Evolutionary conservation across 192 early-diverging fungal genomes (phyloP), one percentile per base, ranked within the genome.

Genomic region (Entomortierella lignicola): DNA sequence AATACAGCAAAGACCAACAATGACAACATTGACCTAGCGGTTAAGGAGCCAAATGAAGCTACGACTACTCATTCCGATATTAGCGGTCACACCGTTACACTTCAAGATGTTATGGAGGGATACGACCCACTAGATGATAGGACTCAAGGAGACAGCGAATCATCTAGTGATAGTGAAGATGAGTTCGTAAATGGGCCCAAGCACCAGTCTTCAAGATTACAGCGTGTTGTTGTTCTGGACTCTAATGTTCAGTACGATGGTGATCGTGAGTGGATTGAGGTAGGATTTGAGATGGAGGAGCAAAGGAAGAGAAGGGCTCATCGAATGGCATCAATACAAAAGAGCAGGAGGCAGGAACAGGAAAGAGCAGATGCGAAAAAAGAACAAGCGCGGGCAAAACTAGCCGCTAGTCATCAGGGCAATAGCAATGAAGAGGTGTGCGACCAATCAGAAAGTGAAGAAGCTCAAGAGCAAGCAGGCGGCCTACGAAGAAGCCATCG

Each of bases 101-200:
- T 26, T 2, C 30, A 65, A 23, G 55, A 79, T 37, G 56, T 79
- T 4, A 21, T 79, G 56, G 75, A 79, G 32, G 68, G 63, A 2
- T 79, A 79, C 30, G 75, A 79, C 20, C 75, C 75, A 15, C 29
- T 79, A n/a, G 68, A 79, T 37, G 75, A 79, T 52, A 58, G 51
- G 55, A 39, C 44, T 4, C 75, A 39, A 2, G 62, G 68, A 47
- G 51, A 47, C 3, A 30, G 61, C 18, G 66, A 48, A 43, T 10
- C 37, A 12, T 3, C 67, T 13, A 79, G 75, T 41, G 68, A 79
- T 18, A 79, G 75, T 20, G 75, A 79, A n/a, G 63, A 66, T 1
- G 75, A 70, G 6, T 48, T 60, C 17, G 32, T 25, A 10, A 13
- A 43, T 12, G 54, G 8, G 2, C 32, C 27, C 18, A 37, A 31